Base-by-base conservation (phyloP, 1,284 basidiomycete genomes). In the Cryptococcus sp. region DNA sequence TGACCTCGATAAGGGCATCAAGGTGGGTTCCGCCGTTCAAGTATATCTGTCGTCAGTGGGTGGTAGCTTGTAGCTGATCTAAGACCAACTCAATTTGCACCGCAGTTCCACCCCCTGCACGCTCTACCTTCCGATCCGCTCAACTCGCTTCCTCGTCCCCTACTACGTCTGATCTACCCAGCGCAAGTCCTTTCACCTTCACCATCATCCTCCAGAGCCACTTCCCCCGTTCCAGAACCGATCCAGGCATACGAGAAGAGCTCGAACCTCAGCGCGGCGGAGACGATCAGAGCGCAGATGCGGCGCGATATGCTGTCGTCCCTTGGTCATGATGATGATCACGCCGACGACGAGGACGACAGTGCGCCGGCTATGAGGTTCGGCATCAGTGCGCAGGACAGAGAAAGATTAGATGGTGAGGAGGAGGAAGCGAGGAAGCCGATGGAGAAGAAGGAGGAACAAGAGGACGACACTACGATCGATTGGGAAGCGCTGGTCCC, bases 1-100 rank as follows among this genome's bases (percentile, higher is more conserved):
- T 39, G 76, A 79, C 50, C 53, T 47, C 35, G 71, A 67, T 22
- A 65, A 62, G 49, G 76, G 73, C 2, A 88, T 93, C 25, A 71
- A 71, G 58, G 77, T 77, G 62, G 54, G 75, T 60, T 3, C 25
- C 17, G 5, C 35, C 44, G 23, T 39, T 17, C 25, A 35, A 19
- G 23, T 56, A 44, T 41, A 53, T 5, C 5, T 19, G 8, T n/a
- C n/a, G n/a, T n/a, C 47, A 20, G 19, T 3, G 6, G 15, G 20
- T 38, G 23, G 22, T 25, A 47, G 6, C 20, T 10, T 20, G 20
- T 10, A 11, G 13, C 11, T 10, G 20, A 10, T 20, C 45, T 20
- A 13, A 20, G 45, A 10, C 15, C 20, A 20, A 47, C 27, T 38
- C 47, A 25, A 22, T 25, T n/a, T 38, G 13, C 1, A 10, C 27